phyloP scores from a whole-genome alignment of 768 basidiomycete genomes.

The Dioszegia aurantiaca region DNA sequence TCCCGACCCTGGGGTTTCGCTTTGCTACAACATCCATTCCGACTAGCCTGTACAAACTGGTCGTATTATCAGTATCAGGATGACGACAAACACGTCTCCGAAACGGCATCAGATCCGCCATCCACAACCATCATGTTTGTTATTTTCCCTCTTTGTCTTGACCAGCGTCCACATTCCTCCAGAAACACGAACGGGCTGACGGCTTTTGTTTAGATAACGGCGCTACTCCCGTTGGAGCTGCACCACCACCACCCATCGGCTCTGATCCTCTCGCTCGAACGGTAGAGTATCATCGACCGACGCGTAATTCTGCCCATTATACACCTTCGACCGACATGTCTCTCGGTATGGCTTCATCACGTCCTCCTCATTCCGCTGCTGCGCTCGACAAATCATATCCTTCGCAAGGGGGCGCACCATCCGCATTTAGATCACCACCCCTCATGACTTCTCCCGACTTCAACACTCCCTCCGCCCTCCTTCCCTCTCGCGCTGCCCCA shows the following conservation, averaged over 20 bases:
- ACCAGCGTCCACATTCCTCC: not conserved
- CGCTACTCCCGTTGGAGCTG: conserved; percentile 40
- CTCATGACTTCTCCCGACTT: conserved; percentile 28
- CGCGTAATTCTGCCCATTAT: conserved; percentile 46
- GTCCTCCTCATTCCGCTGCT: conserved; percentile 13
- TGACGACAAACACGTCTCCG: conserved; percentile 36
- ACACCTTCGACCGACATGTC: conserved; percentile 51
- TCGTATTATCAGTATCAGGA: not conserved
- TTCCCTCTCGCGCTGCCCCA: conserved; percentile 42
- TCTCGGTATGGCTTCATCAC: conserved; percentile 42
- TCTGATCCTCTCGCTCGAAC: conserved; percentile 34
- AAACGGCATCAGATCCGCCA: conserved; percentile 48
- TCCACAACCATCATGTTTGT: conserved; percentile 50
- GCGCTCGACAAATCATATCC: conserved; percentile 24
- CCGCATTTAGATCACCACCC: conserved; percentile 39
- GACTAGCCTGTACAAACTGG: not conserved
- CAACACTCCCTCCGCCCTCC: conserved; percentile 26
- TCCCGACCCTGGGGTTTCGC: not conserved
- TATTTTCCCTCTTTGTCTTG: not conserved
- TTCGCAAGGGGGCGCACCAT: conserved; percentile 28
- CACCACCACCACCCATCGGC: conserved; percentile 6
- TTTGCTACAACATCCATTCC: not conserved
- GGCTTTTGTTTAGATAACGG: conserved; percentile 37
- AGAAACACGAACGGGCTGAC: not conserved
- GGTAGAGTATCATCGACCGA: conserved; percentile 52